A percentile compares a stretch with the other conserved stretches of the same genome.
phyloP scores from a whole-genome alignment of 2,329 filamentous ascomycete genomes.

The Pestalotiopsis sp. region DNA sequence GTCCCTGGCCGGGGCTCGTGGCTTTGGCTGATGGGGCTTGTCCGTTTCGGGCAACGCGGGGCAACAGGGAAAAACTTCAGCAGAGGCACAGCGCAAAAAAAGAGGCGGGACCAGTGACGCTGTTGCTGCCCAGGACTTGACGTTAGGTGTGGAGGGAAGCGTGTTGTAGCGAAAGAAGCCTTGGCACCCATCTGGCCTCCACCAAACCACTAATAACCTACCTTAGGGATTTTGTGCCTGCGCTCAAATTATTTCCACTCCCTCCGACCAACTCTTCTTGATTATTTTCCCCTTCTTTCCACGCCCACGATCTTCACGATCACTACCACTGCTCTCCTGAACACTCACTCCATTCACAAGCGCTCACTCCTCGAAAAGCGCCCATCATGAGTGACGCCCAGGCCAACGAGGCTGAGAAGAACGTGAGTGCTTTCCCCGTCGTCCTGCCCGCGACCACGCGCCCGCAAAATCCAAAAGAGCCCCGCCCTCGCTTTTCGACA shows the following conservation, averaged over 20 bases:
- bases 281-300: neutral
- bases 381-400: slow-evolving; percentile 84
- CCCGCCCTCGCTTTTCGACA: neutral
- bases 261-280: slow-evolving; percentile 1
- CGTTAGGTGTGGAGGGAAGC: no score
- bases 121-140: neutral
- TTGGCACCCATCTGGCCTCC: neutral
- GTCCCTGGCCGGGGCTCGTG: neutral
- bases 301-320: neutral
- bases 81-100: neutral
- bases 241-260: neutral
- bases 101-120: neutral
- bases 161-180: neutral
- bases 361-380: slow-evolving; percentile 17
- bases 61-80: slow-evolving; percentile 1
- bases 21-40: neutral
- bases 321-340: neutral
- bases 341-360: neutral
- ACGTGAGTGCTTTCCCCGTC: slow-evolving; percentile 52
- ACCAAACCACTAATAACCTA: neutral
- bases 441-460: slow-evolving; percentile 11
- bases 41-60: neutral
- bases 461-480: slow-evolving; percentile 8
- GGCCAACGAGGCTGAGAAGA: slow-evolving; percentile 96
- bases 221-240: neutral